Evolutionary conservation across 2,329 filamentous ascomycete species (phyloP), one percentile per base, ranked within the genome.

Genomic region (Xylariaceae sp.): DNA sequence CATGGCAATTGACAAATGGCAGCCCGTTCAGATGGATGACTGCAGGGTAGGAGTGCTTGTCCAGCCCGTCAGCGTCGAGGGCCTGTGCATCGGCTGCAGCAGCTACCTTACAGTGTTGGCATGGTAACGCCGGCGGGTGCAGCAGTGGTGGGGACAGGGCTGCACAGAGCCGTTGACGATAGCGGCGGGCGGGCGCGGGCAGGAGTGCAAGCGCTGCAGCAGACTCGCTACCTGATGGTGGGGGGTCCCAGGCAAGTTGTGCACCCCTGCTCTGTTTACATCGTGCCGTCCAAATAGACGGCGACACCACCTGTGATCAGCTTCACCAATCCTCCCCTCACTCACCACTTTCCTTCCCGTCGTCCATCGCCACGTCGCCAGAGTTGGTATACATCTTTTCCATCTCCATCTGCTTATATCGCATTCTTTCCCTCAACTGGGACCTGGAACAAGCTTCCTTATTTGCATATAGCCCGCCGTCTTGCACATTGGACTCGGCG

Each of bases 201-300:
- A 16, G 34, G 13, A 38, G 34, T 38, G 34, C 13, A 16, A 38
- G 13, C 13, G 34, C 34, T 28, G 22, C 22, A 28, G 22, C 22
- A 28, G 22, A 28, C 22, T 28, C 22, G 22, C 22, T 7, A 28
- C 4, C 4, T 28, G 22, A 7, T 28, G 22, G n/a, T n/a, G n/a
- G n/a, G n/a, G 22, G 22, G 22, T 28, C 22, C 22, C 22, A 7
- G 22, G 22, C 22, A n/a, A 17, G 17, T 47, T 22, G 45, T 50
- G 45, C 50, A 42, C 50, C 57, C 51, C 57, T 61, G 57, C 52
- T 58, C 41, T 61, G 59, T 59, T 61, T 59, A 59, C 57, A 58
- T 61, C 31, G 19, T 41, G 19, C 48, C 48, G 51, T 53, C 59
- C 59, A 61, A 61, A 61, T 58, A 61, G 55, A 59, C 52, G 45